These are phyloP conservation scores for Akebia trifoliata DNA, from an alignment of 164 flowering plant species.

Conservation along the genomic window DNA sequence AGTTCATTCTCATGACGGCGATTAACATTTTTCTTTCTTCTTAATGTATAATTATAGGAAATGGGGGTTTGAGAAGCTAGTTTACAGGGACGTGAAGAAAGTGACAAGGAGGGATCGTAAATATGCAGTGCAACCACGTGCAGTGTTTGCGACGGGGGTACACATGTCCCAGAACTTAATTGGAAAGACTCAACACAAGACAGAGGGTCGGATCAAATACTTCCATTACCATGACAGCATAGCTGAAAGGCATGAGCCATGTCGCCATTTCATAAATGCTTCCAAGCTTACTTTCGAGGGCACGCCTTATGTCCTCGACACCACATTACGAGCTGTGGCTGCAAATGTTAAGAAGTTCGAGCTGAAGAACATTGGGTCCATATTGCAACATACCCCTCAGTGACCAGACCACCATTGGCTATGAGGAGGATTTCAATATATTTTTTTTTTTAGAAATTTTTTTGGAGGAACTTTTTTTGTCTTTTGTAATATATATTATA, in stretches of 20 bases:
- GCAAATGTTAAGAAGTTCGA: conserved; percentile 56
- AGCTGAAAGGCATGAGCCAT: conserved; percentile 62
- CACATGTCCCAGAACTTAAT: conserved; percentile 74
- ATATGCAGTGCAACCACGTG: conserved; percentile 80
- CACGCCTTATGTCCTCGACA: conserved; percentile 50
- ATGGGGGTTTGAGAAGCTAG: conserved; percentile 97
- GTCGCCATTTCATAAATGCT: conserved; percentile 41
- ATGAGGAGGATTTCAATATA: not conserved
- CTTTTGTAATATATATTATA: no score
- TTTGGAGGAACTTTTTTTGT: not conserved
- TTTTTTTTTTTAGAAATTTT: not conserved
- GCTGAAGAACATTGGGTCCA: conserved; percentile 45
- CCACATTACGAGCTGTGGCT: conserved; percentile 41
- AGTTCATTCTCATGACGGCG: no score
- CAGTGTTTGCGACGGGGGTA: conserved; percentile 74
- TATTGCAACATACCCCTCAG: conserved; percentile 47
- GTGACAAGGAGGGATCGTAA: conserved; percentile 81
- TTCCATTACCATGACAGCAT: conserved; percentile 91
- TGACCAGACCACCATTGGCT: conserved; percentile 22
- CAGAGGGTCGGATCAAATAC: conserved; percentile 57
- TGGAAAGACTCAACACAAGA: conserved; percentile 63
- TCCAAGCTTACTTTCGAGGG: conserved; percentile 34
- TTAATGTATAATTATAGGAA: conserved; percentile 40
- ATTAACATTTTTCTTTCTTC: no score
- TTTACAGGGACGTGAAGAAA: conserved; percentile 64